Base-by-base conservation (phyloP, 352 stramenopile genomes). In the Globisporangium radiosum region DNA sequence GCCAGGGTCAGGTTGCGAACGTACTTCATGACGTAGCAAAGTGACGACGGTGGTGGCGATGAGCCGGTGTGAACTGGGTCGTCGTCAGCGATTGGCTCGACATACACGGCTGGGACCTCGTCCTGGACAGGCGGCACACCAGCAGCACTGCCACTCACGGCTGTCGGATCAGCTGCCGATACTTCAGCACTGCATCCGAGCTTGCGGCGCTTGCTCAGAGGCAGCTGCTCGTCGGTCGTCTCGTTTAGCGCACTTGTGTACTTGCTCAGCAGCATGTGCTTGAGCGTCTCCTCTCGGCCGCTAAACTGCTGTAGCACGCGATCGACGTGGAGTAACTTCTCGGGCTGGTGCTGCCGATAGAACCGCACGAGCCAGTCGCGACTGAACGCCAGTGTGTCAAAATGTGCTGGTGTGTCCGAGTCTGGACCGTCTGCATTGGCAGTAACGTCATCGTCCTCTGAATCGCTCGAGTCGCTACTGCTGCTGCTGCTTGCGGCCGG, bases 251-350 rank as follows among this genome's bases (percentile, higher is more conserved):
- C n/a, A n/a, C 14, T 57, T 11, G 44, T 57, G 60, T 90, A 88
- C 52, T 90, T 90, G 25, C 64, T 56, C 15, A 82, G 42, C 3
- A 90, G 65, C 76, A 88, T 85, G 38, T 60, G 45, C 56, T 86
- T 79, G 7, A 90, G 70, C 13, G 68, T 72, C 17, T 88, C 78
- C 71, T 88, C 78, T 50, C 81, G 69, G 4, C 75, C 76, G 13
- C 68, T 72, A 60, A 88, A 90, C 44, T 87, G 77, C 11, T 78
- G 66, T 13, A 90, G 59, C 33, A 90, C 71, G 51, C 66, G 67
- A 50, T 83, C 75, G 1, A 79, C 60, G 42, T 82, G 69, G 6
- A 57, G 13, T 1, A 82, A 36, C 48, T 87, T 88, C 7, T 70
- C 71, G 52, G 75, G 78, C 15, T 90, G 75, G 36, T 81, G 55